Conservation (phyloP, 2,329 filamentous ascomycete species). For the Colletotrichum neosansevieriae region DNA sequence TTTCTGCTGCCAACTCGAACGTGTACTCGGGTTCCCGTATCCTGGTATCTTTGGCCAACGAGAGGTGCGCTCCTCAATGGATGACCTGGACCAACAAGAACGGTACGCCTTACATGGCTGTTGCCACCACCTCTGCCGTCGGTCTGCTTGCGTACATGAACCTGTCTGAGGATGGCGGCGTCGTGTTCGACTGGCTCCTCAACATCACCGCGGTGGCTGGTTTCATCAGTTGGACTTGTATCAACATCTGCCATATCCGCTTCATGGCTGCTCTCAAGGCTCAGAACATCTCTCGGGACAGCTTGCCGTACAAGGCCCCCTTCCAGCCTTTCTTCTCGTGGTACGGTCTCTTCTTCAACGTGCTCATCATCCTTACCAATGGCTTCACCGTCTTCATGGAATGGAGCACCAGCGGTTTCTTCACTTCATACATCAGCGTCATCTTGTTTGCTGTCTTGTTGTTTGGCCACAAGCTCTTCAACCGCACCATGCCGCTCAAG, state of each 20-base stretch:
- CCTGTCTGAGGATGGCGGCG: conserved; percentile 66
- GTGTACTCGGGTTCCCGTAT: conserved; percentile 79
- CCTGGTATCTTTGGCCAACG: conserved; percentile 73
- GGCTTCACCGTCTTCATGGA: conserved; percentile 77
- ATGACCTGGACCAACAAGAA: conserved; percentile 69
- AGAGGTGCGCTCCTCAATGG: conserved; percentile 71
- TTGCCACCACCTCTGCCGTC: conserved; percentile 67
- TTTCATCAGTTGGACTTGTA: conserved; percentile 78
- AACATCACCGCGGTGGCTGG: conserved; percentile 78
- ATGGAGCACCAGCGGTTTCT: conserved; percentile 72
- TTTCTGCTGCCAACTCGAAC: conserved; percentile 83
- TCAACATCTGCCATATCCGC: conserved; percentile 72
- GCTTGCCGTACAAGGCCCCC: conserved; percentile 71
- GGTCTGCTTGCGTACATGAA: conserved; percentile 77
- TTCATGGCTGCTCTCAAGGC: conserved; percentile 72
- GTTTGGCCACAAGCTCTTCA: conserved; percentile 69
- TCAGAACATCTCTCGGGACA: conserved; percentile 67
- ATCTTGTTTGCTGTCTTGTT: conserved; percentile 73
- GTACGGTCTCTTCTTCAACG: conserved; percentile 75
- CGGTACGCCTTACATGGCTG: conserved; percentile 73
- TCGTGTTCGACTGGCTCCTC: conserved; percentile 79
- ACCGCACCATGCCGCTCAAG: conserved; percentile 54
- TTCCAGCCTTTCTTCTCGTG: conserved; percentile 74
- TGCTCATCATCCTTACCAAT: conserved; percentile 74
- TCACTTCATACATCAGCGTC: conserved; percentile 73